These are phyloP conservation scores for Rutstroemia sp. DNA, from an alignment of 2,329 filamentous ascomycete genomes.

Conservation along the genomic window DNA sequence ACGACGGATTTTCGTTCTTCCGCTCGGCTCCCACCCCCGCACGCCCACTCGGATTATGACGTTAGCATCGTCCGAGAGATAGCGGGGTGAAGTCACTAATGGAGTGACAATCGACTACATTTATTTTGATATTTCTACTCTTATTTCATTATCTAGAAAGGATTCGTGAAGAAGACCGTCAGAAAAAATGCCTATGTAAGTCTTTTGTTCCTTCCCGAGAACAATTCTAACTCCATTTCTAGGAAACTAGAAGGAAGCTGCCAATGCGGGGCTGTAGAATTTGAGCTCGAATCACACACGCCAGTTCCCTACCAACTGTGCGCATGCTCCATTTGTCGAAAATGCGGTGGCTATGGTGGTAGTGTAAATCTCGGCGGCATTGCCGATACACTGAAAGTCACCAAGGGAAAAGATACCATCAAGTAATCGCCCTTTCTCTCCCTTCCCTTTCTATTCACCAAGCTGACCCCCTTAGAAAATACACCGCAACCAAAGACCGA, in stretches of 20 bases:
- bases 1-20: slow-evolving; percentile 3
- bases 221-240: not conserved
- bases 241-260: slow-evolving; percentile 42
- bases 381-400: slow-evolving; percentile 34
- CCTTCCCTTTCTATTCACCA: not conserved
- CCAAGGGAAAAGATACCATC: slow-evolving; percentile 35
- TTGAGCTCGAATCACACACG: slow-evolving; percentile 37
- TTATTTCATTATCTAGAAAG: too few relatives aligned
- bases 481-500: slow-evolving; percentile 36
- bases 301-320: slow-evolving; percentile 42
- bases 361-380: slow-evolving; percentile 39
- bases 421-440: slow-evolving; percentile 30
- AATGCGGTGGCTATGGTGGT: slow-evolving; percentile 38
- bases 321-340: slow-evolving; percentile 41
- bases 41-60: not conserved
- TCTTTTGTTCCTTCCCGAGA: not conserved
- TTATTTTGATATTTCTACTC: not conserved
- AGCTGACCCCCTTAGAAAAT: slow-evolving; percentile 31
- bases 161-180: too few relatives aligned
- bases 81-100: not conserved
- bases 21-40: not conserved
- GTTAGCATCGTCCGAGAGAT: not conserved
- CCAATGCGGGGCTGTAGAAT: slow-evolving; percentile 41
- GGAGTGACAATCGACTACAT: not conserved
- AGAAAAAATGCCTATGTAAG: slow-evolving; percentile 1